These are phyloP conservation scores for Phaseolus lunatus DNA, from an alignment of 306 rosid species.

Conservation along the genomic window DNA sequence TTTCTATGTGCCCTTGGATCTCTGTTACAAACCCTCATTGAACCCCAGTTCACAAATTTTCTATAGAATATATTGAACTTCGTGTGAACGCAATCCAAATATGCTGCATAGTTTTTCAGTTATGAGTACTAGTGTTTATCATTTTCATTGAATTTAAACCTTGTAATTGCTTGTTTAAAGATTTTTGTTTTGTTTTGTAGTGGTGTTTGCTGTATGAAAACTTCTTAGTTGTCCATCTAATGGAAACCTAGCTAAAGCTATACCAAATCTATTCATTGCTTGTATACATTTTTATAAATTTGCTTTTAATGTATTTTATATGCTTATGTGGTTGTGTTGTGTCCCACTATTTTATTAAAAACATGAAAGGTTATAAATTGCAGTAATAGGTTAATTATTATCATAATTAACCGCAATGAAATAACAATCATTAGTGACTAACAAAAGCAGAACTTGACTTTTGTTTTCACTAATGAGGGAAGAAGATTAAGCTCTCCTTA, in stretches of 20 bases:
- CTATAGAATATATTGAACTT: neutral
- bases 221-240: slow-evolving; percentile 13
- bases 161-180: slow-evolving; percentile 19
- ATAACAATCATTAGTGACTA: slow-evolving; percentile 36
- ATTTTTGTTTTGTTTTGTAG: neutral
- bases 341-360: neutral
- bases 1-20: neutral
- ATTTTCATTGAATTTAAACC: neutral
- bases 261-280: neutral
- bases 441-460: slow-evolving; percentile 28
- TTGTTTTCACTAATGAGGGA: slow-evolving; percentile 8
- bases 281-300: no score
- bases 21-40: neutral
- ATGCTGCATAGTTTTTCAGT: neutral
- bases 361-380: slow-evolving; percentile 8
- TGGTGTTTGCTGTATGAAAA: slow-evolving; percentile 27
- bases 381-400: slow-evolving; percentile 30
- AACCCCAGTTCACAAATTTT: neutral
- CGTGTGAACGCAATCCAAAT: neutral
- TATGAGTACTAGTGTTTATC: neutral
- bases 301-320: neutral
- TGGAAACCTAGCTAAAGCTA: slow-evolving; percentile 2
- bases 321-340: neutral
- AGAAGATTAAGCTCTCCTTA: neutral
- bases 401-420: slow-evolving; percentile 38